phyloP scores from a whole-genome alignment of 441 rosid species.

The Croton setiger region DNA sequence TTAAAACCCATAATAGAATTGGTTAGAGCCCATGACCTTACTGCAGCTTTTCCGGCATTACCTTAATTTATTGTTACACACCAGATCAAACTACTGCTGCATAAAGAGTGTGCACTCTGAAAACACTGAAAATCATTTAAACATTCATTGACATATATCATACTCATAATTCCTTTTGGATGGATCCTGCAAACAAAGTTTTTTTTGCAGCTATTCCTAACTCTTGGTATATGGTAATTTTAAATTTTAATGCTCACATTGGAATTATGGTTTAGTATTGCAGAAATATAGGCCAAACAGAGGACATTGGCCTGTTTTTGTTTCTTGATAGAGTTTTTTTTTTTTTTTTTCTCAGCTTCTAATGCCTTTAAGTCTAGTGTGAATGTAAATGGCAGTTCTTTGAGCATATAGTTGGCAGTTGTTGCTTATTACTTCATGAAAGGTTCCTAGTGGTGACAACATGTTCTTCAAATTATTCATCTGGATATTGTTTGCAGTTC shows the following conservation, averaged over 20 bases:
- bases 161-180: not conserved
- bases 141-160: not conserved
- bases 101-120: not conserved
- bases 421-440: not conserved
- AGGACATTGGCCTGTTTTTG: not conserved
- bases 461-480: not conserved
- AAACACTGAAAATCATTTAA: not conserved
- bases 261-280: conserved; percentile 2
- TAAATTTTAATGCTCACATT: conserved; percentile 1
- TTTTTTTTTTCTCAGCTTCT: not conserved
- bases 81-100: not conserved
- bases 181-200: not conserved
- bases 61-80: not conserved
- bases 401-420: not conserved
- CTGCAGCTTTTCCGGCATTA: not conserved
- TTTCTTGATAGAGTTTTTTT: conserved; percentile 1
- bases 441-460: not conserved
- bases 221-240: not conserved
- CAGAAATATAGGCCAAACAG: not conserved
- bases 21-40: not conserved
- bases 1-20: conserved; percentile 8
- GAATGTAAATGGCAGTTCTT: not conserved
- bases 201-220: not conserved
- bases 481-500: not conserved
- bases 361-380: conserved; percentile 6